Conservation (phyloP, 208 protist genomes). For the Entamoeba invadens region DNA sequence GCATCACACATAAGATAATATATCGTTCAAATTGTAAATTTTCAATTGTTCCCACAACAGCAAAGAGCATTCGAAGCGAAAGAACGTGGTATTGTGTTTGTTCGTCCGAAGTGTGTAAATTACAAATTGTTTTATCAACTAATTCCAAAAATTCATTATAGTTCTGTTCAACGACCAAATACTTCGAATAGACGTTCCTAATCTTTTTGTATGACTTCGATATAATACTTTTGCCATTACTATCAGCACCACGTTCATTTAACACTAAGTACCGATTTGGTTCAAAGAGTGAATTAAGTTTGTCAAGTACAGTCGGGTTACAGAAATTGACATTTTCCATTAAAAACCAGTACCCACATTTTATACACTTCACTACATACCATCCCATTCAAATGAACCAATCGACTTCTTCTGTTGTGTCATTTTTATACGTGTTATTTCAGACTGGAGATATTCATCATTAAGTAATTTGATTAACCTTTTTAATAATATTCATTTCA, state of each 20-base stretch:
- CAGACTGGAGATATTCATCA: neutral
- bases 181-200: neutral
- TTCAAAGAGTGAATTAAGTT: slow-evolving; percentile 97
- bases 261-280: slow-evolving; percentile 51
- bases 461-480: neutral
- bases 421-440: neutral
- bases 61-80: neutral
- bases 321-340: slow-evolving; percentile 99
- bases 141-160: neutral
- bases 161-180: neutral
- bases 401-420: slow-evolving; percentile 37
- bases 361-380: slow-evolving; percentile 76
- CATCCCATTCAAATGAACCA: slow-evolving; percentile 93
- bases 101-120: neutral
- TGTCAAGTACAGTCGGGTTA: slow-evolving; percentile 88
- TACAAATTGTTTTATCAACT: neutral
- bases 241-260: neutral
- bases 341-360: slow-evolving; percentile 86
- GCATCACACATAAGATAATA: neutral
- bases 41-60: neutral
- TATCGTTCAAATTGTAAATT: neutral
- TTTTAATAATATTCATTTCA: neutral
- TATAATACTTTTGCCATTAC: neutral
- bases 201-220: neutral
- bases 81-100: neutral